phyloP scores from a whole-genome alignment of 2,329 filamentous ascomycete species.

The Penicillium sp. region DNA sequence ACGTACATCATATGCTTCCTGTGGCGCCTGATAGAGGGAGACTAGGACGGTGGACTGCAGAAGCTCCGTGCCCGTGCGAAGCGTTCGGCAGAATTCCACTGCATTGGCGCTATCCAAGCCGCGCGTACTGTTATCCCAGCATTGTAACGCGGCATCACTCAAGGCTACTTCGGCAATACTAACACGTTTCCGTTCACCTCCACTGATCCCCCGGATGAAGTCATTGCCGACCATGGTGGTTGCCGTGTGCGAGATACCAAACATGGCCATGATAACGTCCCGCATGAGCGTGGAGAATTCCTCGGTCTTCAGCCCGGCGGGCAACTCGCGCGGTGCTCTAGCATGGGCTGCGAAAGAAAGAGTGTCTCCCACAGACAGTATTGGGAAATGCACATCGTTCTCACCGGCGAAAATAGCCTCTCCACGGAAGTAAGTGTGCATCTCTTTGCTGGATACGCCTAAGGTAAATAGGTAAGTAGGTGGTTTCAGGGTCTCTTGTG shows the following conservation, averaged over 20 bases:
- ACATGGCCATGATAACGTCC: conserved; percentile 27
- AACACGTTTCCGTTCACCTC: conserved; percentile 57
- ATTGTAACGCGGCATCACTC: conserved; percentile 40
- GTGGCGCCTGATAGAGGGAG: conserved; percentile 49
- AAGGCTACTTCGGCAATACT: conserved; percentile 52
- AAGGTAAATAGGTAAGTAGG: neutral
- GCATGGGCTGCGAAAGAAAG: conserved; percentile 51
- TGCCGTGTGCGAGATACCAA: conserved; percentile 43
- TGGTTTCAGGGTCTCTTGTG: neutral
- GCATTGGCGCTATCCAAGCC: conserved; percentile 52
- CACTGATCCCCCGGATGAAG: conserved; percentile 56
- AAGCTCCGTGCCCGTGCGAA: conserved; percentile 46
- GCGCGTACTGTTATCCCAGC: conserved; percentile 43
- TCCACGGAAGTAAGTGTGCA: conserved; percentile 71
- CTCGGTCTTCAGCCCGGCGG: neutral
- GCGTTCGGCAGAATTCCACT: conserved; percentile 49
- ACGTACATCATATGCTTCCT: conserved; percentile 34
- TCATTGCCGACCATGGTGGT: conserved; percentile 46
- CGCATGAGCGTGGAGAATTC: conserved; percentile 4
- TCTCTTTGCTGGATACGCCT: conserved; percentile 64
- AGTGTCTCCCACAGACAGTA: conserved; percentile 70
- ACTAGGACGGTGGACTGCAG: conserved; percentile 46
- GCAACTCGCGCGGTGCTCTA: conserved; percentile 4
- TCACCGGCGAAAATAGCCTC: conserved; percentile 81
- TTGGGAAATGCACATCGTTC: conserved; percentile 73